Conservation (phyloP, 2,329 filamentous ascomycete species). For the Trichoderma semiorbis region DNA sequence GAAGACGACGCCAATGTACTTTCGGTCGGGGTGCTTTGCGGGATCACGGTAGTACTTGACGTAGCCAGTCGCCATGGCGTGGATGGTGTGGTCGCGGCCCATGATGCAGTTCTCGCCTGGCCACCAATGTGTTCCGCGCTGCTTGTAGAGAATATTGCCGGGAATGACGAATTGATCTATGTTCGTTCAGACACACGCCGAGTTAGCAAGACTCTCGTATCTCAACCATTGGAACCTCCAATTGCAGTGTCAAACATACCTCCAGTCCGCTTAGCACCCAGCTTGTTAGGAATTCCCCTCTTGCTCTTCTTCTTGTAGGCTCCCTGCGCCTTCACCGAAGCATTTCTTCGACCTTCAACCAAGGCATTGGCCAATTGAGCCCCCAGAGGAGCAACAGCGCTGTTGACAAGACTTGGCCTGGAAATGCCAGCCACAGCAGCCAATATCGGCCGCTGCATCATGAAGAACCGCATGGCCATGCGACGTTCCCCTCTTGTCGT, state of each 20-base stretch:
- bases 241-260: slow-evolving; percentile 51
- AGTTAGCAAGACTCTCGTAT: background rate
- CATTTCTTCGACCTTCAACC: slow-evolving; percentile 51
- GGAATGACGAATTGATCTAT: slow-evolving; percentile 87
- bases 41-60: slow-evolving; percentile 97
- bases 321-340: slow-evolving; percentile 62
- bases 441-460: slow-evolving; percentile 45
- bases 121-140: slow-evolving; percentile 91
- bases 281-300: slow-evolving; percentile 68
- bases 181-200: background rate
- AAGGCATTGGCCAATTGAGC: slow-evolving; percentile 38
- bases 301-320: slow-evolving; percentile 63
- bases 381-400: slow-evolving; percentile 23
- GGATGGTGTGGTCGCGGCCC: slow-evolving; percentile 95
- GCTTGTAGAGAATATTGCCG: slow-evolving; percentile 97
- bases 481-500: background rate
- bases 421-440: slow-evolving; percentile 33
- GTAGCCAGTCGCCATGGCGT: slow-evolving; percentile 78
- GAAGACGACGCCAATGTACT: slow-evolving; percentile 93
- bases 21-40: slow-evolving; percentile 72
- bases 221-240: background rate
- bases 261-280: slow-evolving; percentile 90
- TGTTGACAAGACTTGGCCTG: slow-evolving; percentile 24
- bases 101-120: slow-evolving; percentile 94
- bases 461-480: slow-evolving; percentile 44